Evolutionary conservation across 345 rosid genomes (phyloP), one percentile per base, ranked within the genome.

Genomic region (Reutealis trisperma): DNA sequence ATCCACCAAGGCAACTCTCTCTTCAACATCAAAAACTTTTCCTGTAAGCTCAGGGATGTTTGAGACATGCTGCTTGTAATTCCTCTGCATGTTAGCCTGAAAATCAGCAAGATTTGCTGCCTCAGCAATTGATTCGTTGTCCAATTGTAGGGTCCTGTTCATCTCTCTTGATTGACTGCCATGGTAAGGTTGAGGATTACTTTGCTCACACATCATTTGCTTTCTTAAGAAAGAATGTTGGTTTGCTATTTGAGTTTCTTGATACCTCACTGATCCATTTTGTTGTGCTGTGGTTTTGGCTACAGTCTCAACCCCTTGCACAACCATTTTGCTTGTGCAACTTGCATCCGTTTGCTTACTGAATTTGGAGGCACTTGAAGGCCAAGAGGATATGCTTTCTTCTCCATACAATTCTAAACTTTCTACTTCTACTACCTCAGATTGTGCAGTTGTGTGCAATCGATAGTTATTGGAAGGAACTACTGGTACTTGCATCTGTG

Each of bases 311-410:
- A 67, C 71, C 59, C 51, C 69, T 65, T 85, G 80, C 83, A 68
- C 78, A 37, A 65, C 27, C 69, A 61, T 73, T 73, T 78, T 73
- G 67, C 72, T 70, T 15, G 74, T 66, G 75, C 34, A 75, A 55
- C 74, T 80, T 71, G 72, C 75, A 75, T 77, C 81, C 66, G 79
- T 85, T 74, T 80, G 83, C 54, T 69, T 73, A 49, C 60, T 67
- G 63, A 66, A 71, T 78, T 75, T 84, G 18, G 87, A 80, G 82
- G 86, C 76, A 63, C 81, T 72, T 72, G 93, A 79, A 72, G 82
- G 81, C 86, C 81, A 77, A 70, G 89, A 85, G 81, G 85, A 78
- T 63, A 78, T 81, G 78, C 82, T 78, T 73, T 90, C 93, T 79
- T 84, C 86, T 54, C 79, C 82, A 64, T 74, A 70, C 65, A 75